Percentiles rank a stretch among this genome's conserved stretches.
These are phyloP conservation scores for Hypoxylon sp. DNA, from an alignment of 2,329 filamentous ascomycete species.

Conservation along the genomic window DNA sequence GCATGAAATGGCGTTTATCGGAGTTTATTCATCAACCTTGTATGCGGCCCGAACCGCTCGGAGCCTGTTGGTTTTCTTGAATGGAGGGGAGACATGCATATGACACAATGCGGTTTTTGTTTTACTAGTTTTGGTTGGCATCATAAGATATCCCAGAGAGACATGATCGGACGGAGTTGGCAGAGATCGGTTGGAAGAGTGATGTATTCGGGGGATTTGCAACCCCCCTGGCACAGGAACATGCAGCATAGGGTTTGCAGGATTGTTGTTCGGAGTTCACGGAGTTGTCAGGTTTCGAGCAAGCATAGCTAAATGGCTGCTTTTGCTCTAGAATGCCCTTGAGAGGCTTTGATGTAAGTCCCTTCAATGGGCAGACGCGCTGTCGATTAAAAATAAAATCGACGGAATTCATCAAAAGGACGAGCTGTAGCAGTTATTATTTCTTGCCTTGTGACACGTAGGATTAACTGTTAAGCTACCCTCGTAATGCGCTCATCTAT, in stretches of 20 bases:
- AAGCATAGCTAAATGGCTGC: constrained; percentile 19
- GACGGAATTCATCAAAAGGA: constrained; percentile 11
- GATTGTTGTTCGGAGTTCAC: constrained; percentile 5
- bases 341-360: constrained; percentile 15
- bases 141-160: constrained; percentile 37
- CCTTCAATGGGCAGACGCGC: constrained; percentile 15
- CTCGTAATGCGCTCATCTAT: neutral
- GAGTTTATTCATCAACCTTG: constrained; percentile 4
- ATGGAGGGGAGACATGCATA: constrained; percentile 1
- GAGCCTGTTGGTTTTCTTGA: constrained; percentile 5
- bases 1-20: constrained; percentile 30
- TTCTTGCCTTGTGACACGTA: constrained; percentile 2
- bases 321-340: neutral
- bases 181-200: constrained; percentile 9
- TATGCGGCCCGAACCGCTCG: constrained; percentile 3
- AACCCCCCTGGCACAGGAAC: neutral
- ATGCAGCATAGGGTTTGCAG: neutral
- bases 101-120: constrained; percentile 8
- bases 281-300: constrained; percentile 1
- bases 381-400: constrained; percentile 27
- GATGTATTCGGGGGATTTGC: constrained; percentile 3
- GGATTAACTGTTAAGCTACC: neutral
- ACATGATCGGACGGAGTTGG: constrained; percentile 28
- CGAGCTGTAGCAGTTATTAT: neutral
- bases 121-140: constrained; percentile 12